Percentiles rank a stretch among this genome's conserved stretches.
Conservation (phyloP, 768 basidiomycete genomes). For the Psilocybe sp. region DNA sequence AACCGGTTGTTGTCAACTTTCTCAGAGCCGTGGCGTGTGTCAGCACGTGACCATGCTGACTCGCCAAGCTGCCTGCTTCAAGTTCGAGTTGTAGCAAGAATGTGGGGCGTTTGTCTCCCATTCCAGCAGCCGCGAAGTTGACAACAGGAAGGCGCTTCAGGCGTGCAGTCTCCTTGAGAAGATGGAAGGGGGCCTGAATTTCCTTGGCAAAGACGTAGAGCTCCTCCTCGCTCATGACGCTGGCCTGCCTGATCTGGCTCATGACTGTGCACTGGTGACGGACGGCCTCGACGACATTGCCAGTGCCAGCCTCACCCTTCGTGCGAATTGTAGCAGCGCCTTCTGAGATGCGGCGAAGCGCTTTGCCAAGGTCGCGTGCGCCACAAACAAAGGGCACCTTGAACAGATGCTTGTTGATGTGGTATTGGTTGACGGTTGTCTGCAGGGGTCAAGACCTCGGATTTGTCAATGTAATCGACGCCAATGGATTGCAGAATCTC, state of each 20-base stretch:
- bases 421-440: constrained; percentile 95
- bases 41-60: no score
- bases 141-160: constrained; percentile 93
- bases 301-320: constrained; percentile 90
- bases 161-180: constrained; percentile 94
- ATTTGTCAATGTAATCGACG: constrained; percentile 96
- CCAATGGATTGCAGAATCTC: constrained; percentile 93
- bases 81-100: no score
- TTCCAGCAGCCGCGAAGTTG: constrained; percentile 96
- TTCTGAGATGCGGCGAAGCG: constrained; percentile 92
- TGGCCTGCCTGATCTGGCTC: constrained; percentile 80
- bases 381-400: constrained; percentile 97
- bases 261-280: constrained; percentile 85
- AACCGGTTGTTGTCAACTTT: no score
- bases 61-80: no score
- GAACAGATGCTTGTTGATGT: constrained; percentile 95
- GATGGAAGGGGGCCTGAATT: constrained; percentile 89
- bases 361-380: constrained; percentile 92
- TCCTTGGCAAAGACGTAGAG: constrained; percentile 92
- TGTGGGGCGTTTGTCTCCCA: no score
- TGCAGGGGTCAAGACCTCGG: constrained; percentile 91
- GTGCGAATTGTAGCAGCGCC: constrained; percentile 99
- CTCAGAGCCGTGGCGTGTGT: no score
- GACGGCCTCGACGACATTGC: constrained; percentile 92
- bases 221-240: constrained; percentile 92